Evolutionary conservation across 73 alveolate species (phyloP).

Genomic region (Paramecium octaurelia): DNA sequence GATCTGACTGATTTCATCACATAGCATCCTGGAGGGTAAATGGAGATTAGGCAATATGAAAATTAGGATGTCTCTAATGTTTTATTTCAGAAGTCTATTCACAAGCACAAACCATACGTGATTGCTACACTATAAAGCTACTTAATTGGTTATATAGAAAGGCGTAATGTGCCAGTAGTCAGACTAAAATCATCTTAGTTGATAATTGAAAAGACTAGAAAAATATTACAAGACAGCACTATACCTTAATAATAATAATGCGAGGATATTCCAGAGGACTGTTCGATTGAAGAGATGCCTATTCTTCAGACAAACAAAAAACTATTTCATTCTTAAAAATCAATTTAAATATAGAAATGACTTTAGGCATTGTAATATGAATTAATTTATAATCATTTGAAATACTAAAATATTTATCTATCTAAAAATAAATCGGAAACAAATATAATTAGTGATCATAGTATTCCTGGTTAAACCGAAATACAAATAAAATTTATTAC

Average conservation of each 20-base stretch:
- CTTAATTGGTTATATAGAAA: slow-evolving; percentile 11
- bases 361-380: neutral
- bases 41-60: neutral
- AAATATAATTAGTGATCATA: neutral
- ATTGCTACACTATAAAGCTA: neutral
- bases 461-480: neutral
- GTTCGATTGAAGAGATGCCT: slow-evolving; percentile 27
- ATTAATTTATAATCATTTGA: neutral
- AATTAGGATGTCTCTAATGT: neutral
- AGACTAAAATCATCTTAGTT: neutral
- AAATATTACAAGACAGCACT: slow-evolving; percentile 1
- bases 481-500: neutral
- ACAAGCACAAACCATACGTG: neutral
- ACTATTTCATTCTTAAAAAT: neutral
- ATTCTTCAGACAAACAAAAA: neutral
- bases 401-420: neutral
- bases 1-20: slow-evolving; percentile 5
- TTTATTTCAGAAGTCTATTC: neutral
- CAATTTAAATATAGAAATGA: slow-evolving; percentile 1
- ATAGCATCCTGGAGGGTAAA: slow-evolving; percentile 37
- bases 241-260: neutral
- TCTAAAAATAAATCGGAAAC: neutral
- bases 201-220: slow-evolving; percentile 38
- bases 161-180: neutral
- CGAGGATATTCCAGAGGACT: slow-evolving; percentile 33